Base-by-base conservation (phyloP, 345 rosid genomes). In the Cardamine chenopodiifolia region DNA sequence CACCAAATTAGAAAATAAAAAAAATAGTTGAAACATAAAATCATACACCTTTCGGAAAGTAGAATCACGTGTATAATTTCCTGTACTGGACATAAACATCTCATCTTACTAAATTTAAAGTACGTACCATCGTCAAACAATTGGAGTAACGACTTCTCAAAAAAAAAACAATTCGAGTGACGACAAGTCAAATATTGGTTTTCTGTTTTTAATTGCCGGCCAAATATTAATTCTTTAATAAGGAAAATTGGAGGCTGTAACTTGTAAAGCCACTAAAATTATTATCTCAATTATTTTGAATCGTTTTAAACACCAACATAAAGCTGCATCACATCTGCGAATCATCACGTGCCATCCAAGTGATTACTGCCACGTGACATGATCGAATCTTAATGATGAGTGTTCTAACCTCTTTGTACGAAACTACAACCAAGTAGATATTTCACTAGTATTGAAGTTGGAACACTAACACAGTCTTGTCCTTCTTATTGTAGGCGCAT, bases 271-370 rank as follows among this genome's bases (percentile, higher is more conserved):
- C 19, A 29, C 18, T 8, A 6, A 29, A 10, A 1, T 13, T 8
- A 7, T 14, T 3, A 32, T 8, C 47, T 54, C 18, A 26, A 39
- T 7, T 50, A 49, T 8, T 66, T 7, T 34, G 32, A 50, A 7
- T 18, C 20, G 31, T 48, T 48, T 5, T 44, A 4, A 28, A 65
- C 20, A 65, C 8, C 70, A 65, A 34, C 69, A 32, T 20, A 68
- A 53, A 34, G 71, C 62, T 53, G 72, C 62, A 56, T 42, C 12
- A 34, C 60, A 55, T 28, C 19, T 42, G 64, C 19, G n/a, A 55
- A 26, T 3, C 8, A 31, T 70, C 66, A 70, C 57, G 57, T 70
- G 74, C 26, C 18, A 25, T 7, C 3, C 13, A 18, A 62, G 53
- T 62, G 53, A 39, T 18, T 34, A 17, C 2, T 23, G 18, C 29